Evolutionary conservation across 2,329 filamentous ascomycete genomes (phyloP).

Genomic region (Trichoderma semiorbis): DNA sequence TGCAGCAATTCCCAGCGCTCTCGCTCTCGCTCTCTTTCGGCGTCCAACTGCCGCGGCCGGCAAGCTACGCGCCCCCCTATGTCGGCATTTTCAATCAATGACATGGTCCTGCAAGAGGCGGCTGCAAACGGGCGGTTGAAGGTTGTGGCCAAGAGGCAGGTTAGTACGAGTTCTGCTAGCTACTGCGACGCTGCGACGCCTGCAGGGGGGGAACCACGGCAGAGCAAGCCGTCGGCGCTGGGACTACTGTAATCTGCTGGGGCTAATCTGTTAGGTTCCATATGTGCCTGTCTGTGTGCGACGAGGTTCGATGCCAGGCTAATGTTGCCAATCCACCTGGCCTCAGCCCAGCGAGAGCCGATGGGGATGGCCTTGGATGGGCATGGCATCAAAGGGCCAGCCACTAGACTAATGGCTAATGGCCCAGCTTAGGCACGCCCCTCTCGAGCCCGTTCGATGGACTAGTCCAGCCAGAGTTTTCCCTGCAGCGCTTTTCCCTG

Average conservation of each 20-base stretch:
- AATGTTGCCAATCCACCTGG: not conserved
- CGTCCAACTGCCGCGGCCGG: not conserved
- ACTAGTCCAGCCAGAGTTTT: not conserved
- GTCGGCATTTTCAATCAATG: not conserved
- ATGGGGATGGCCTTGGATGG: not conserved
- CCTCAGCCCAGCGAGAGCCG: slow-evolving; percentile 12
- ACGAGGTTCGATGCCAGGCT: not conserved
- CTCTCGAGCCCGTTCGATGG: not conserved
- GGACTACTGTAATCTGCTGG: not conserved
- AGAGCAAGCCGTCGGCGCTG: not conserved
- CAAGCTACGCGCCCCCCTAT: not conserved
- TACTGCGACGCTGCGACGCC: not conserved
- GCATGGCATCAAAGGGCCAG: not conserved
- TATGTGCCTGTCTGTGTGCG: not conserved
- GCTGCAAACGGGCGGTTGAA: not conserved
- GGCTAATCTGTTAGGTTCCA: not conserved
- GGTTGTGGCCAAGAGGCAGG: not conserved
- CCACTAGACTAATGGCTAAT: not conserved
- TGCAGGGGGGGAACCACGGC: slow-evolving; percentile 12
- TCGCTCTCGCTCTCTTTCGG: not conserved
- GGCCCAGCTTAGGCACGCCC: not conserved
- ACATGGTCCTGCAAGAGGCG: not conserved
- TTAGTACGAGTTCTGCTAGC: not conserved
- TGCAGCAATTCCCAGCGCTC: not conserved
- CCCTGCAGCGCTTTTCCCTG: not conserved